Base-by-base conservation (phyloP, 371 early-diverging fungal species). In the Rhizopus arrhizus region DNA sequence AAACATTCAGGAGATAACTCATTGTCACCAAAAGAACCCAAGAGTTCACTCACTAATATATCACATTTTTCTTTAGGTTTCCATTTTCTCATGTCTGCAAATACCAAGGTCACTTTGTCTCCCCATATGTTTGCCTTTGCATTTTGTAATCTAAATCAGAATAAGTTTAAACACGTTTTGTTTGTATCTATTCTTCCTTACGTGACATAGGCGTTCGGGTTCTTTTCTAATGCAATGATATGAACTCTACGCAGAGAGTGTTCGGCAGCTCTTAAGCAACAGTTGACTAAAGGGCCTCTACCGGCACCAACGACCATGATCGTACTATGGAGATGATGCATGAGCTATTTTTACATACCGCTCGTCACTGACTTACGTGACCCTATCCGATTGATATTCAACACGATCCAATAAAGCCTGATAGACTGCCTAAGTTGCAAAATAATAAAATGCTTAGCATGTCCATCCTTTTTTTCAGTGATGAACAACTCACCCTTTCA, bases 1-100 rank as follows among this genome's bases (percentile, higher is more conserved):
- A 98, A 75, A 69, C 97, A 98, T 74, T 98, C 98, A 3, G 98
- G 98, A 2, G 96, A 93, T 4, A 97, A 85, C 70, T 98, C 98
- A 72, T 98, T 98, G 74, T 98, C 97, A 50, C 96, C 96, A 83
- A 96, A 93, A 10, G 95, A 95, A 4, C 96, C 95, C 34, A 97
- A 77, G 4, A 96, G 80, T 72, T 97, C 95, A 61, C 92, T 92
- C 28, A 95, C 93, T 29, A 96, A 74, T 36, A 96, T 91, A 74
- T 95, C 96, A 31, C 90, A 91, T 81, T 90, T 82, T 55, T 86
- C 85, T 0, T 88, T 80, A 0, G 93, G 84, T n/a, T 70, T 80
- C 93, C 91, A 94, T 59, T 79, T 74, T 47, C 98, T 87, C 95
- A 96, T 97, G 59, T 98, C 97, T 8, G 87, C 86, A 70, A 89